Percentiles rank a stretch among this genome's conserved stretches.
Evolutionary conservation across 495 filamentous ascomycete genomes (phyloP).

Genomic region (Talaromyces adpressus): DNA sequence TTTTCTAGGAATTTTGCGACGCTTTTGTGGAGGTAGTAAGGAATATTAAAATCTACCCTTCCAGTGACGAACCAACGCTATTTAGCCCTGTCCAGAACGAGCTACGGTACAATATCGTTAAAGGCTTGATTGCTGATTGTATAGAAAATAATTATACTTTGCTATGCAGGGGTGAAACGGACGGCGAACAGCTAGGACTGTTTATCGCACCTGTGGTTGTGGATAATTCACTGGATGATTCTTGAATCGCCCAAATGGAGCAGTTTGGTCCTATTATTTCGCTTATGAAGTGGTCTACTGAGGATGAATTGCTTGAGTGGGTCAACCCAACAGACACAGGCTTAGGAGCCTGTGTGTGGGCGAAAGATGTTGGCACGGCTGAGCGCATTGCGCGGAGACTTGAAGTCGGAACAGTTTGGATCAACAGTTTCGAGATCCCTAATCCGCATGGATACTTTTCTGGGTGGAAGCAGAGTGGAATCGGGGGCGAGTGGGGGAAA

Average conservation of each 20-base stretch:
- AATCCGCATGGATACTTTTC: constrained; percentile 44
- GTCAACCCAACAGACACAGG: constrained; percentile 51
- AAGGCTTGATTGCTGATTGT: constrained; percentile 38
- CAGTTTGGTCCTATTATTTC: constrained; percentile 51
- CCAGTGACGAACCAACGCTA: constrained; percentile 30
- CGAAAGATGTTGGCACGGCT: constrained; percentile 42
- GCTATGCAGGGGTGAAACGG: constrained; percentile 22
- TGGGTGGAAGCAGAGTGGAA: constrained; percentile 59
- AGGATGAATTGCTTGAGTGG: constrained; percentile 49
- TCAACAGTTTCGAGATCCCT: constrained; percentile 29
- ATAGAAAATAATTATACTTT: constrained; percentile 37
- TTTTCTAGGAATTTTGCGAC: constrained; percentile 56
- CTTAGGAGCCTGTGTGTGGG: constrained; percentile 52
- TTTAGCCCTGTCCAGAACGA: constrained; percentile 55
- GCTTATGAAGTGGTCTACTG: constrained; percentile 46
- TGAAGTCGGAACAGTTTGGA: constrained; percentile 51
- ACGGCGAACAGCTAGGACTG: constrained; percentile 33
- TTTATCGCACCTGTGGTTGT: constrained; percentile 53
- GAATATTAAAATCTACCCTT: constrained; percentile 39
- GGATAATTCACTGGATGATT: constrained; percentile 49
- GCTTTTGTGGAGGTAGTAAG: constrained; percentile 49
- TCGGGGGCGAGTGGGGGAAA: constrained; percentile 56
- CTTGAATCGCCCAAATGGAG: constrained; percentile 41
- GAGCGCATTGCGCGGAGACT: constrained; percentile 42
- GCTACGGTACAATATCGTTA: constrained; percentile 50